Evolutionary conservation across 1,284 basidiomycete genomes (phyloP).

Genomic region (Rugosomyces carneus): DNA sequence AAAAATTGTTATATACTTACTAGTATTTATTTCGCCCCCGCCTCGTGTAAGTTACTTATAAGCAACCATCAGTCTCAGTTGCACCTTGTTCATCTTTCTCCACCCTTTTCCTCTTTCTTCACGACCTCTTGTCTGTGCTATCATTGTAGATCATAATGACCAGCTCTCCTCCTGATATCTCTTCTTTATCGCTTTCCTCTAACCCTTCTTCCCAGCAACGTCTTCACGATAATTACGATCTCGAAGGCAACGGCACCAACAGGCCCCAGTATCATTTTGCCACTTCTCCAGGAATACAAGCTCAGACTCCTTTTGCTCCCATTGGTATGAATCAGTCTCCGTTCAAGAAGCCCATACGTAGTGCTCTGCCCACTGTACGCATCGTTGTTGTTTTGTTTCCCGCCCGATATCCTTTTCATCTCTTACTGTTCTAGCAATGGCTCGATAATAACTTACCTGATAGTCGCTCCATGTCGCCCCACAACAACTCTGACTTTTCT

Average conservation of each 20-base stretch:
- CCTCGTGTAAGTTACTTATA: neutral
- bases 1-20: too few species aligned
- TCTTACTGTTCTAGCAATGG: slow-evolving; percentile 58
- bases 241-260: slow-evolving; percentile 47
- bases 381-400: slow-evolving; percentile 18
- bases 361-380: slow-evolving; percentile 67
- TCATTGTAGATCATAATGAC: slow-evolving; percentile 53
- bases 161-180: slow-evolving; percentile 70
- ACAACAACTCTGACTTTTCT: slow-evolving; percentile 80
- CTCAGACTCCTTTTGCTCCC: slow-evolving; percentile 58
- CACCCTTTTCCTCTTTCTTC: slow-evolving; percentile 25
- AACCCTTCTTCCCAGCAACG: slow-evolving; percentile 55
- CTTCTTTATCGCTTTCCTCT: slow-evolving; percentile 63
- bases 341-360: slow-evolving; percentile 66
- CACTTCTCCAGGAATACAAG: slow-evolving; percentile 60
- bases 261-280: slow-evolving; percentile 64
- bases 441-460: slow-evolving; percentile 63
- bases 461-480: slow-evolving; percentile 74
- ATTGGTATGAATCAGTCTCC: slow-evolving; percentile 59
- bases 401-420: slow-evolving; percentile 14
- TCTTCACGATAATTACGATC: slow-evolving; percentile 81
- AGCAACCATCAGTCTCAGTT: slow-evolving; percentile 20
- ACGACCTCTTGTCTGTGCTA: slow-evolving; percentile 23
- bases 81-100: slow-evolving; percentile 21
- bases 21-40: too few species aligned